These are phyloP conservation scores for Boletus fagicola DNA, from an alignment of 768 basidiomycete species.

Conservation along the genomic window DNA sequence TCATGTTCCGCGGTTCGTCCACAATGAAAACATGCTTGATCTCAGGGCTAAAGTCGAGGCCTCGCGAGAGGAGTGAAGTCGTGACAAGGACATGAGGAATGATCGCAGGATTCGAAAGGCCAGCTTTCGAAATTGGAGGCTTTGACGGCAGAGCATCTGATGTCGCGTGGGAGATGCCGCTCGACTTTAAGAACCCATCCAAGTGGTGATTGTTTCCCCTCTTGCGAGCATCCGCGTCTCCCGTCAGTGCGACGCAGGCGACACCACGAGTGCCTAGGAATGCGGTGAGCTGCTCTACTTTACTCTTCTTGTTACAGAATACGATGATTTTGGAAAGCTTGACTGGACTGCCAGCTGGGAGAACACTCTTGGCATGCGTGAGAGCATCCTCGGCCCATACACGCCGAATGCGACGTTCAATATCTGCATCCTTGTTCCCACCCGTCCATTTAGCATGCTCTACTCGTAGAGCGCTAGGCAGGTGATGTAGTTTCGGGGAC, in stretches of 20 bases:
- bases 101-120: conserved; percentile 27
- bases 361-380: conserved; percentile 26
- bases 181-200: conserved; percentile 61
- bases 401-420: conserved; percentile 67
- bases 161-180: not conserved
- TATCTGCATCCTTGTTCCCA: conserved; percentile 77
- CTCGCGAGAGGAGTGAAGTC: conserved; percentile 87
- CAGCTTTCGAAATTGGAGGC: conserved; percentile 7
- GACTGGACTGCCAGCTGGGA: conserved; percentile 19
- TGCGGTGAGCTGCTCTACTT: conserved; percentile 58
- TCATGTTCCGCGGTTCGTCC: conserved; percentile 84
- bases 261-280: conserved; percentile 63
- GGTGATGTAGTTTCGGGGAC: conserved; percentile 75
- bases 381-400: conserved; percentile 73
- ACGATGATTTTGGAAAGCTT: conserved; percentile 68
- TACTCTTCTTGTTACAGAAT: conserved; percentile 77
- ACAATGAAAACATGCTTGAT: conserved; percentile 84
- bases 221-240: conserved; percentile 53
- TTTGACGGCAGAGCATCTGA: conserved; percentile 1
- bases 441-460: conserved; percentile 77
- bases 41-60: conserved; percentile 79
- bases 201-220: conserved; percentile 75
- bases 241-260: conserved; percentile 63
- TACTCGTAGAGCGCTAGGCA: conserved; percentile 66
- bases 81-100: conserved; percentile 76